Evolutionary conservation across 1,139 yeast species (phyloP), one percentile per base, ranked within the genome.

Genomic region (Saccharomyces hybrid): DNA sequence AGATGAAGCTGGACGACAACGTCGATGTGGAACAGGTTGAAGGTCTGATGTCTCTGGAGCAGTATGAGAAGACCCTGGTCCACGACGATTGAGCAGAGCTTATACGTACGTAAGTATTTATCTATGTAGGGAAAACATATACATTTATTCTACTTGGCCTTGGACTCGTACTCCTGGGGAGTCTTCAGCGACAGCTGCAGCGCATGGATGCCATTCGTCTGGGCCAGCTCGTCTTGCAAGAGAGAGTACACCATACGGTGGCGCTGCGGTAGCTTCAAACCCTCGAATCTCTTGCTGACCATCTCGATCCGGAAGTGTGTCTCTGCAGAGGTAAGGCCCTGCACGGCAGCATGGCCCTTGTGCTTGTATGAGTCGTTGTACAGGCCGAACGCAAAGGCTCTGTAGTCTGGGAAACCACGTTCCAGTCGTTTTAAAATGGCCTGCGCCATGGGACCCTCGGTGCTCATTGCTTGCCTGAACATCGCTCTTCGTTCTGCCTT

Each of bases 351-450:
- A 70, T 93, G 99, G 62, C 89, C 95, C 2, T 91, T 81, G 70
- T 93, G 99, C 68, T 87, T 86, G 69, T 82, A 83, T 2, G 97
- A 88, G 70, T 93, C 98, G 69, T 93, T 93, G 58, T 75, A 76
- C 26, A 89, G 75, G 3, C 44, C 44, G 11, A 38, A 38, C 52
- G 78, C 79, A 48, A 88, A 73, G 54, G 67, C 71, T 0, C 74
- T 58, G 0, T 93, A 88, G 7, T 76, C 69, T 9, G 68, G 66
- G 58, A 87, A 76, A 8, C 72, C 70, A 2, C 64, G 59, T 26
- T 70, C 63, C 23, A 88, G 65, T 63, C 83, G 84, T 6, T 70
- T 60, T 31, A 70, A 70, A 46, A 85, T 82, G 42, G 74, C 65
- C 13, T 69, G 65, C 55, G 85, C 84, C 41, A 84, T 75, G 3